A percentile compares a stretch with the other conserved stretches of the same genome.
These are phyloP conservation scores for Drosera capensis DNA, from an alignment of 148 eudicot species.

Conservation along the genomic window DNA sequence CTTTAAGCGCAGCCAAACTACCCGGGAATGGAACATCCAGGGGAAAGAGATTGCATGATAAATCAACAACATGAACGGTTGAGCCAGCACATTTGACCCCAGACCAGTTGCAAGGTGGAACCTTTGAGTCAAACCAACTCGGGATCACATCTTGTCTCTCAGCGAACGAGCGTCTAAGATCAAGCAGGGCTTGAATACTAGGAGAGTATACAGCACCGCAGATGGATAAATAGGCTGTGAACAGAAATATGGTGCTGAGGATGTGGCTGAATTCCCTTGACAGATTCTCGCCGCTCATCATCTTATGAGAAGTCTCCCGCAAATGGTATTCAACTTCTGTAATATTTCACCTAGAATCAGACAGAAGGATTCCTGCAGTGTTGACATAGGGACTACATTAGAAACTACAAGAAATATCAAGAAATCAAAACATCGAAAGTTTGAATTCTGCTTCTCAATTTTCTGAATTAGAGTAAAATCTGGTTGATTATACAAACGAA, in stretches of 20 bases:
- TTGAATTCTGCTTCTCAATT: too few relatives aligned
- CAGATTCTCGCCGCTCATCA: too few relatives aligned
- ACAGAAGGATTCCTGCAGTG: too few relatives aligned
- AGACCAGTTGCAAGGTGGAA: constrained; percentile 55
- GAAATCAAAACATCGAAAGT: too few relatives aligned
- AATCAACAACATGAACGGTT: constrained; percentile 24
- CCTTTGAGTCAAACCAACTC: constrained; percentile 42
- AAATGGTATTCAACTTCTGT: too few relatives aligned
- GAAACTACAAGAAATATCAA: too few relatives aligned
- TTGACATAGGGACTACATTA: too few relatives aligned
- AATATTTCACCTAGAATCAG: too few relatives aligned
- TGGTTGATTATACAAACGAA: too few relatives aligned
- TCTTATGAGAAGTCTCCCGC: too few relatives aligned
- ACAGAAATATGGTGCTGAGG: constrained; percentile 11
- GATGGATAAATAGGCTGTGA: constrained; percentile 16
- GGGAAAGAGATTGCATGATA: constrained; percentile 32
- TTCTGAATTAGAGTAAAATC: too few relatives aligned
- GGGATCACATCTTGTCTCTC: constrained; percentile 28
- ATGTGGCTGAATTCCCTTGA: neutral
- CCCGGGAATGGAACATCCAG: constrained; percentile 47
- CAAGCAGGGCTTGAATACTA: constrained; percentile 28
- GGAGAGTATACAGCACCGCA: constrained; percentile 11
- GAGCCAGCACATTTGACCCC: constrained; percentile 48
- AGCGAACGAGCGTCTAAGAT: constrained; percentile 32
- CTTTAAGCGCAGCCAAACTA: constrained; percentile 28